phyloP scores from a whole-genome alignment of 1,284 basidiomycete species.

The Volvariella surrecta region DNA sequence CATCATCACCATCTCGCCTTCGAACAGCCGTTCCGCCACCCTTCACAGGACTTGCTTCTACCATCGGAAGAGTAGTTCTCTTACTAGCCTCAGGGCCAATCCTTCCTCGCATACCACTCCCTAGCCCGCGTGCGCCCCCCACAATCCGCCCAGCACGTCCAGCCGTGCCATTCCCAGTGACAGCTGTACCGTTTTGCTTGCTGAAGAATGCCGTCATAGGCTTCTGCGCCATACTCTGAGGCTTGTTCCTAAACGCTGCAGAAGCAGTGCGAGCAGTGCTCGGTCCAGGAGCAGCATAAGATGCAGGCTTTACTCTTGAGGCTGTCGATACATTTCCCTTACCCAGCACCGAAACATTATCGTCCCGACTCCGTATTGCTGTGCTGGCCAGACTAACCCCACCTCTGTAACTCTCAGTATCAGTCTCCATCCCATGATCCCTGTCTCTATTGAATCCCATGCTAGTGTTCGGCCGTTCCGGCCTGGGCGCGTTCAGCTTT shows the following conservation, averaged over 20 bases:
- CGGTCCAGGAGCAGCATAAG: neutral
- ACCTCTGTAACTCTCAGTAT: slow-evolving; percentile 8
- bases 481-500: slow-evolving; percentile 52
- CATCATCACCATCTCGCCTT: slow-evolving; percentile 10
- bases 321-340: slow-evolving; percentile 6
- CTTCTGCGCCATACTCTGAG: slow-evolving; percentile 15
- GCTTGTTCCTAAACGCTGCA: slow-evolving; percentile 7
- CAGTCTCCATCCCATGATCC: slow-evolving; percentile 5
- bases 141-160: neutral
- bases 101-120: slow-evolving; percentile 13
- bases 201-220: slow-evolving; percentile 19
- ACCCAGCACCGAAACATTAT: slow-evolving; percentile 12
- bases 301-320: slow-evolving; percentile 8
- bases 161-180: neutral
- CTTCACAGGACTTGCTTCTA: slow-evolving; percentile 52
- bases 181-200: neutral
- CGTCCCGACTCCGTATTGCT: slow-evolving; percentile 17
- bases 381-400: too few species aligned
- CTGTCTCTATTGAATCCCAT: slow-evolving; percentile 46
- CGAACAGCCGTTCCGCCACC: slow-evolving; percentile 26
- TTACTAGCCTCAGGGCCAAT: slow-evolving; percentile 47
- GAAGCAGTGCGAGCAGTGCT: slow-evolving; percentile 1
- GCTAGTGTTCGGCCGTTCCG: slow-evolving; percentile 53
- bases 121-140: slow-evolving; percentile 6
- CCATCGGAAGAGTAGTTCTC: slow-evolving; percentile 52